These are phyloP conservation scores for Cetraspora pellucida DNA, from an alignment of 192 early-diverging fungal genomes.

Conservation along the genomic window DNA sequence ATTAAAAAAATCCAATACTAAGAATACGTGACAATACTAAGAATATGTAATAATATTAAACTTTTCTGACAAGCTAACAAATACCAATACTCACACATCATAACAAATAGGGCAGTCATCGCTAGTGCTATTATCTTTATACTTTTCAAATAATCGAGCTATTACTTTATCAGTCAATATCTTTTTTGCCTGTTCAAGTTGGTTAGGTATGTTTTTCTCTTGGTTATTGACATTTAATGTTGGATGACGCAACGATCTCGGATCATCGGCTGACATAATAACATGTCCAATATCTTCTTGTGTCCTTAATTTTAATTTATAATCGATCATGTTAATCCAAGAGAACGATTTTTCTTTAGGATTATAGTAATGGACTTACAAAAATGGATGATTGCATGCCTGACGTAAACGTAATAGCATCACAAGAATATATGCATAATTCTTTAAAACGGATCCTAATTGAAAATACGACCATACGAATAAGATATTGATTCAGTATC, in stretches of 20 bases:
- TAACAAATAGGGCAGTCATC: conserved; percentile 45
- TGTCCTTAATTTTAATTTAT: background rate
- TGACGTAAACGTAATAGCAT: conserved; percentile 55
- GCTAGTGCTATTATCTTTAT: background rate
- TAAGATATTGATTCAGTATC: too few relatives aligned
- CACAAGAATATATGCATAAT: conserved; percentile 55
- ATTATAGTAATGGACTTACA: conserved; percentile 14
- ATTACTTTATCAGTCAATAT: background rate
- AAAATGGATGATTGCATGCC: conserved; percentile 54
- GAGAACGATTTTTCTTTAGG: too few relatives aligned
- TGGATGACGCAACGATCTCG: too few relatives aligned
- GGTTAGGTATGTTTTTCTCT: background rate
- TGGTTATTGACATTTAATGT: background rate
- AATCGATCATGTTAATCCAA: background rate
- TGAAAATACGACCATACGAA: too few relatives aligned
- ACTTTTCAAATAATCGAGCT: background rate
- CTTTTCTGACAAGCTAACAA: too few relatives aligned
- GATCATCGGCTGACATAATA: background rate
- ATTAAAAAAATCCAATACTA: too few relatives aligned
- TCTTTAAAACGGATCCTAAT: conserved; percentile 50
- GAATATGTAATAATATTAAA: too few relatives aligned
- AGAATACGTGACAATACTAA: background rate
- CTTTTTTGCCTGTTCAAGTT: background rate
- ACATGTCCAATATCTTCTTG: background rate
- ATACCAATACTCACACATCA: conserved; percentile 13